Conservation (phyloP, 768 basidiomycete genomes). For the Lepiota venenata region DNA sequence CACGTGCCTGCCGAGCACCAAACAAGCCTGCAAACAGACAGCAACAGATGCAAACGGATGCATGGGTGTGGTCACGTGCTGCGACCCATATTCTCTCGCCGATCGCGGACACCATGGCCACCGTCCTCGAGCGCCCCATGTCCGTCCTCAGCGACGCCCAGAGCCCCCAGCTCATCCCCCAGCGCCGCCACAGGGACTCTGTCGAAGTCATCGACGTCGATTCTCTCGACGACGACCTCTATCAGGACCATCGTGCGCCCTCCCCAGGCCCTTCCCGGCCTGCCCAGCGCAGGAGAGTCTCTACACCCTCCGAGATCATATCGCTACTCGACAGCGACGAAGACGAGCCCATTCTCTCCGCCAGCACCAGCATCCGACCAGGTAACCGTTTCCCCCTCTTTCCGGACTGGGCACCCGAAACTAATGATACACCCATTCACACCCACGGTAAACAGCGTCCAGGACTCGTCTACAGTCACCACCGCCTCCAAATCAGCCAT, state of each 20-base stretch:
- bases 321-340: slow-evolving; percentile 32
- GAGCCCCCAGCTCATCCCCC: slow-evolving; percentile 11
- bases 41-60: slow-evolving; percentile 8
- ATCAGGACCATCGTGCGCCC: slow-evolving; percentile 4
- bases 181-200: slow-evolving; percentile 19
- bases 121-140: slow-evolving; percentile 25
- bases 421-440: not conserved
- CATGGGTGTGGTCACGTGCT: slow-evolving; percentile 6
- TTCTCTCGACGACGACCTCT: slow-evolving; percentile 26
- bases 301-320: slow-evolving; percentile 25
- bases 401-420: not conserved
- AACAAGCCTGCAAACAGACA: slow-evolving; percentile 12
- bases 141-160: slow-evolving; percentile 21
- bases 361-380: slow-evolving; percentile 12
- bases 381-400: slow-evolving; percentile 9
- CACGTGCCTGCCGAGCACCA: not conserved
- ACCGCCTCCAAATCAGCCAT: slow-evolving; percentile 39
- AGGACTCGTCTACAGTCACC: slow-evolving; percentile 36
- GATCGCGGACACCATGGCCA: slow-evolving; percentile 23
- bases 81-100: not conserved
- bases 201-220: slow-evolving; percentile 47
- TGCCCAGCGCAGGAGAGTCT: slow-evolving; percentile 12
- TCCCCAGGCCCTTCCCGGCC: slow-evolving; percentile 12
- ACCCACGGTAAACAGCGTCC: slow-evolving; percentile 10
- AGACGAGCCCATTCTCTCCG: slow-evolving; percentile 11